Evolutionary conservation across 495 filamentous ascomycete genomes (phyloP), one percentile per base, ranked within the genome.

Genomic region (Aspergillus sclerotioniger): DNA sequence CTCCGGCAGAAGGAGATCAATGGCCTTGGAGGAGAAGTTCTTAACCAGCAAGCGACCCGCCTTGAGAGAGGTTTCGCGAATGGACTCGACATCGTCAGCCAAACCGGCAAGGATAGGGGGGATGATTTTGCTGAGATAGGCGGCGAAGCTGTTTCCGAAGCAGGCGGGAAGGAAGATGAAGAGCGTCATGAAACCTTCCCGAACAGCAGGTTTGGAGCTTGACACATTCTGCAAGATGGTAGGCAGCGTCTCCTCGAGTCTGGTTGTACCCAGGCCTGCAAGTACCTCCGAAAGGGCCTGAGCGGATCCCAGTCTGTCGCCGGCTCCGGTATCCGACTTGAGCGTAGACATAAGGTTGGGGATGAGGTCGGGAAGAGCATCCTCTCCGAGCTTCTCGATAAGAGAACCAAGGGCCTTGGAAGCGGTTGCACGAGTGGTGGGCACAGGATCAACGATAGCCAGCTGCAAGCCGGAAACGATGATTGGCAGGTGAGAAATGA

Each of bases 141-240:
- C 87, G 59, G 94, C 90, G 70, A 98, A 98, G 76, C 92, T 96
- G 80, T 98, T 98, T 62, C 94, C 94, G 68, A 98, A 98, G 74
- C 94, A 98, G 56, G 95, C 95, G 16, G 94, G 94, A 74, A 98
- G 84, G 81, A 96, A 98, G 62, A 98, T 97, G 75, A 98, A 98
- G 41, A 98, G 82, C 28, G 94, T 96, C 94, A 98, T 98, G 80
- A 98, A 98, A 35, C 94, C 94, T 79, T 98, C 94, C 58, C 94
- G 86, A 57, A 97, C 90, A 60, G 90, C 81, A 17, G 94, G 72
- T 71, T 96, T 98, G 51, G 90, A 82, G 66, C 94, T 98, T 61
- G 89, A 85, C 51, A 95, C 92, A 62, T 98, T 98, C 67, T 98
- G 94, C 25, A 98, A 75, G 58, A 98, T 96, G 7, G 94, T 98